These are phyloP conservation scores for Fusarium subglutinans DNA, from an alignment of 2,329 filamentous ascomycete genomes.

Conservation along the genomic window DNA sequence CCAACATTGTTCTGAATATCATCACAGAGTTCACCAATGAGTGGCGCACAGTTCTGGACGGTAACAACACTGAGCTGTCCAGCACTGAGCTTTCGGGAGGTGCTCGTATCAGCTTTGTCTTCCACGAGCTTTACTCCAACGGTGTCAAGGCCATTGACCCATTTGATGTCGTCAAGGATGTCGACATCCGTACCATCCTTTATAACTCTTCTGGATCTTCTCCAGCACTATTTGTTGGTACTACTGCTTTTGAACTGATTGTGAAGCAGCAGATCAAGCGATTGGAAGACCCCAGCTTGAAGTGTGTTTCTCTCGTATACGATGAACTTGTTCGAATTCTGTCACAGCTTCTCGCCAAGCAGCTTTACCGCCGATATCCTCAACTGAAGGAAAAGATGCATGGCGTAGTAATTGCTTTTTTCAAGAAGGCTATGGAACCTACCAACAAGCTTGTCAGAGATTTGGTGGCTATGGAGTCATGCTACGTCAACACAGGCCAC, in stretches of 20 bases:
- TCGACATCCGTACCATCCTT: slow-evolving; percentile 94
- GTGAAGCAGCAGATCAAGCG: slow-evolving; percentile 99
- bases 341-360: slow-evolving; percentile 86
- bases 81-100: slow-evolving; percentile 94
- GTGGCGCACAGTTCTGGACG: slow-evolving; percentile 94
- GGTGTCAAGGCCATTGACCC: slow-evolving; percentile 98
- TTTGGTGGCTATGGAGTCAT: slow-evolving; percentile 93
- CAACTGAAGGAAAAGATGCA: slow-evolving; percentile 96
- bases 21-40: slow-evolving; percentile 99
- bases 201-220: slow-evolving; percentile 99
- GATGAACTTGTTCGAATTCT: slow-evolving; percentile 97
- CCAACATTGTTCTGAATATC: slow-evolving; percentile 97
- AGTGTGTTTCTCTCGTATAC: slow-evolving; percentile 97
- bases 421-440: slow-evolving; percentile 98
- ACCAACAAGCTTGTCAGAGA: slow-evolving; percentile 97
- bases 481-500: slow-evolving; percentile 98
- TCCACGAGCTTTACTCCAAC: slow-evolving; percentile 98
- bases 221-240: slow-evolving; percentile 95
- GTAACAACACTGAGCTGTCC: slow-evolving; percentile 95
- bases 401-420: slow-evolving; percentile 88
- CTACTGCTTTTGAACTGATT: slow-evolving; percentile 97
- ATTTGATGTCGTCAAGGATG: slow-evolving; percentile 96
- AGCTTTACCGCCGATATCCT: slow-evolving; percentile 93
- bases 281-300: slow-evolving; percentile 93
- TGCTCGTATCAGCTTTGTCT: slow-evolving; percentile 98